phyloP scores from a whole-genome alignment of 345 rosid species.

The Euclidium syriacum region DNA sequence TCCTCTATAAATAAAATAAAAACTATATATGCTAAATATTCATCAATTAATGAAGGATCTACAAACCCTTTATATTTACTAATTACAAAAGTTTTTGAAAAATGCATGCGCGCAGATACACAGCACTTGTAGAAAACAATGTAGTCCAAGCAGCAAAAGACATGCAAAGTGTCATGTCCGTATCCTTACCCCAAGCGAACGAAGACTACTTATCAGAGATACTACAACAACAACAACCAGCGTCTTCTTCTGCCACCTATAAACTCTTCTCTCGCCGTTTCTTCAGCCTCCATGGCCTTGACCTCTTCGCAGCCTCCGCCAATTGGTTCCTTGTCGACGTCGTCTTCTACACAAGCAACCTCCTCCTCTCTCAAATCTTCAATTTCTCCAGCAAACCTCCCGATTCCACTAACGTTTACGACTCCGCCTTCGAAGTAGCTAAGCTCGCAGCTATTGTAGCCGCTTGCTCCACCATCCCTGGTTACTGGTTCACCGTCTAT shows the following conservation, averaged over 20 bases:
- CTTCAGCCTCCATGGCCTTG: conserved; percentile 55
- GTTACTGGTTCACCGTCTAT: conserved; percentile 59
- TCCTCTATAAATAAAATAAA: too few relatives aligned
- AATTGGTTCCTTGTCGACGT: conserved; percentile 67
- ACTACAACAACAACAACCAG: conserved; percentile 1
- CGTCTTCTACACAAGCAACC: conserved; percentile 61
- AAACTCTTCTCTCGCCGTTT: conserved; percentile 54
- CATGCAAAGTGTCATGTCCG: conserved; percentile 55
- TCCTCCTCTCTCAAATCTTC: conserved; percentile 58
- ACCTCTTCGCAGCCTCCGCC: conserved; percentile 54
- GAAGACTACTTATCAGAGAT: conserved; percentile 31
- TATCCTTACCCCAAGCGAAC: conserved; percentile 39
- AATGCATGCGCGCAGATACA: conserved; percentile 43
- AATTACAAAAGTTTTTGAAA: background rate
- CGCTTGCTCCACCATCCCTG: conserved; percentile 56
- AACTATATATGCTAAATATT: too few relatives aligned
- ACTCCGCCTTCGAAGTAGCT: conserved; percentile 44
- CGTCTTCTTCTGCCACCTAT: conserved; percentile 33
- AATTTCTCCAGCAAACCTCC: background rate
- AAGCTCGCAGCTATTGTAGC: conserved; percentile 46
- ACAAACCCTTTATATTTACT: too few relatives aligned
- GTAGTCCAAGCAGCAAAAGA: conserved; percentile 61
- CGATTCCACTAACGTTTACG: conserved; percentile 13
- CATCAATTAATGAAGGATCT: too few relatives aligned
- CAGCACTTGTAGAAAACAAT: conserved; percentile 69